A percentile compares a stretch with the other conserved stretches of the same genome.
Conservation (phyloP, 441 rosid species). For the Viola pubescens region DNA sequence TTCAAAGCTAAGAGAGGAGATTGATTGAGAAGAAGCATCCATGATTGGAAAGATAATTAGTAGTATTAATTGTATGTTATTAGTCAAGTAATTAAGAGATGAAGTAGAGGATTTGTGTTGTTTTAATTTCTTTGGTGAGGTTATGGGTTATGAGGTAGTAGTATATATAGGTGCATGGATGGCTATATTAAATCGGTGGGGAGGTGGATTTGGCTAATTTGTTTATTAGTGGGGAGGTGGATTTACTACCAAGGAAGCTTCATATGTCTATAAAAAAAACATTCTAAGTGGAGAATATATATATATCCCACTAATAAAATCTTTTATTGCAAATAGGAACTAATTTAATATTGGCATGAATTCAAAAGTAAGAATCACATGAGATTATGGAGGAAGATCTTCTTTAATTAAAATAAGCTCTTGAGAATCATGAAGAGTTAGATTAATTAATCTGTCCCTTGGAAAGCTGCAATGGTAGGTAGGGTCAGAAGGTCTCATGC, state of each 20-base stretch:
- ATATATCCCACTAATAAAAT: conserved; percentile 12
- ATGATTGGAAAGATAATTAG: conserved; percentile 10
- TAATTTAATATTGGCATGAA: conserved; percentile 7
- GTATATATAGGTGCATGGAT: not conserved
- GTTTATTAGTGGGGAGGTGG: conserved; percentile 11
- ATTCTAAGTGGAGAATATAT: not conserved
- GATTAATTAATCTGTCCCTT: not conserved
- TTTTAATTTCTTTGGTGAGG: conserved; percentile 3
- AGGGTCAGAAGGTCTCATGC: too few species aligned
- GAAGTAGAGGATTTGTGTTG: not conserved
- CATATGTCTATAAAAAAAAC: not conserved
- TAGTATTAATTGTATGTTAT: too few species aligned
- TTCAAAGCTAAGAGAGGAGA: conserved; percentile 40
- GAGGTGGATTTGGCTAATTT: conserved; percentile 13
- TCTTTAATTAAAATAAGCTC: conserved; percentile 13
- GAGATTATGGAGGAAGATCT: conserved; percentile 15
- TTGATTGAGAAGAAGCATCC: conserved; percentile 28
- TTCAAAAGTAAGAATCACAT: conserved; percentile 3
- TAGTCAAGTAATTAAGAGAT: not conserved
- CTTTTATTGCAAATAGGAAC: not conserved
- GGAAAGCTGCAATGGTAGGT: too few species aligned
- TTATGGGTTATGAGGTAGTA: not conserved
- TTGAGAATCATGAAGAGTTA: conserved; percentile 17
- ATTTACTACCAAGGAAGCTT: conserved; percentile 11
- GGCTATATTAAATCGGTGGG: not conserved